phyloP scores from a whole-genome alignment of 2,329 filamentous ascomycete genomes.

The Exophiala spinifera region DNA sequence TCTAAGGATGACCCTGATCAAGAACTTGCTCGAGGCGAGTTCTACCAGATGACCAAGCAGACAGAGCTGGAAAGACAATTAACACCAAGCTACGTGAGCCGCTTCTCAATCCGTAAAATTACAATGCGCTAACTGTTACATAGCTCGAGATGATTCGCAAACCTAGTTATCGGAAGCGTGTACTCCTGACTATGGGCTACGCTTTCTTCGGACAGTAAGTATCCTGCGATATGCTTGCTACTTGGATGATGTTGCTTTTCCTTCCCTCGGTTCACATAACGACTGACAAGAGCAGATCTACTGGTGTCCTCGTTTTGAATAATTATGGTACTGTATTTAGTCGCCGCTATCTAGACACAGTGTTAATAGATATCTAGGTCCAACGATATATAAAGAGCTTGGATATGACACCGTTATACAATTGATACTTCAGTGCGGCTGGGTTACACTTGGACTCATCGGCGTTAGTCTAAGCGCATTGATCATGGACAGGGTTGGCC shows the following conservation, averaged over 20 bases:
- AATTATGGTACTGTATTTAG: too few relatives aligned
- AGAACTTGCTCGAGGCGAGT: slow-evolving; percentile 37
- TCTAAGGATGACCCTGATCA: slow-evolving; percentile 39
- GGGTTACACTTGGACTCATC: not conserved
- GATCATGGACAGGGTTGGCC: slow-evolving; percentile 46
- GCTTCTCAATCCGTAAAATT: not conserved
- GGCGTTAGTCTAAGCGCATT: slow-evolving; percentile 35
- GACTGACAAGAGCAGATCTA: too few relatives aligned
- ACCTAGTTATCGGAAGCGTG: too few relatives aligned
- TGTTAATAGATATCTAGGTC: not conserved
- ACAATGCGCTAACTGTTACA: not conserved
- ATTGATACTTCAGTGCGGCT: not conserved
- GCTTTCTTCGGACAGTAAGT: not conserved
- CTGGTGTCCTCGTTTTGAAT: too few relatives aligned
- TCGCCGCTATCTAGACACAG: too few relatives aligned
- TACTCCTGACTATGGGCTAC: not conserved
- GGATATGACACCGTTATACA: not conserved
- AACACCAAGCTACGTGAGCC: not conserved
- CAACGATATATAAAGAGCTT: not conserved
- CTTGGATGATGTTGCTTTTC: too few relatives aligned
- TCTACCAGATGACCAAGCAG: slow-evolving; percentile 45
- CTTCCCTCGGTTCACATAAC: too few relatives aligned
- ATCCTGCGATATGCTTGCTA: not conserved
- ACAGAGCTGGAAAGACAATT: slow-evolving; percentile 37
- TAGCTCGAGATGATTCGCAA: not conserved